phyloP scores from a whole-genome alignment of 1,139 yeast genomes.

The Pichia sp. region DNA sequence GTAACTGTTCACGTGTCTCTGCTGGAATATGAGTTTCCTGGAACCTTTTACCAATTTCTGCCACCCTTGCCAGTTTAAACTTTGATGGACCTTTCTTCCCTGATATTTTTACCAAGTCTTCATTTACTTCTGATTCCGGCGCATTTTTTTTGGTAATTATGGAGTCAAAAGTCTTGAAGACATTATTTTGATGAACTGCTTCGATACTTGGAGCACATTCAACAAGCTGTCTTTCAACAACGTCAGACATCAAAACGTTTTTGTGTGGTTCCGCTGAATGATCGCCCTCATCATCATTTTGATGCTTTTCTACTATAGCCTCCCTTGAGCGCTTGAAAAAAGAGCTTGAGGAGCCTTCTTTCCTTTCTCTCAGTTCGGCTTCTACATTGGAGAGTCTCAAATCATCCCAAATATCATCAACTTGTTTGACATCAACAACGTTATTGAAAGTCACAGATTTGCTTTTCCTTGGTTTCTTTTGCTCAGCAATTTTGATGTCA shows the following conservation, averaged over 20 bases:
- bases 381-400: constrained; percentile 32
- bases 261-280: neutral
- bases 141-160: constrained; percentile 4
- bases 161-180: constrained; percentile 14
- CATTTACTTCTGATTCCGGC: neutral
- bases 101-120: constrained; percentile 12
- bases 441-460: constrained; percentile 53
- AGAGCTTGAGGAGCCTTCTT: neutral
- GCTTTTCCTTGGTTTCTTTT: constrained; percentile 15
- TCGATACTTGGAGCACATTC: neutral
- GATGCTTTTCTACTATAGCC: neutral
- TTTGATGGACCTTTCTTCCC: constrained; percentile 17
- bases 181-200: neutral
- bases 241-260: constrained; percentile 24
- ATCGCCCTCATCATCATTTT: neutral
- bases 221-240: constrained; percentile 23
- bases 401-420: constrained; percentile 53
- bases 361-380: constrained; percentile 7
- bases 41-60: constrained; percentile 18
- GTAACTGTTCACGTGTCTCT: constrained; percentile 13
- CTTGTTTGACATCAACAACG: constrained; percentile 49
- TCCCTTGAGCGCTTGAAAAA: constrained; percentile 6
- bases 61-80: constrained; percentile 18
- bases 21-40: constrained; percentile 16
- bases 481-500: neutral